Base-by-base conservation (phyloP, 2,329 filamentous ascomycete species). In the Epichloe brachyelytri region DNA sequence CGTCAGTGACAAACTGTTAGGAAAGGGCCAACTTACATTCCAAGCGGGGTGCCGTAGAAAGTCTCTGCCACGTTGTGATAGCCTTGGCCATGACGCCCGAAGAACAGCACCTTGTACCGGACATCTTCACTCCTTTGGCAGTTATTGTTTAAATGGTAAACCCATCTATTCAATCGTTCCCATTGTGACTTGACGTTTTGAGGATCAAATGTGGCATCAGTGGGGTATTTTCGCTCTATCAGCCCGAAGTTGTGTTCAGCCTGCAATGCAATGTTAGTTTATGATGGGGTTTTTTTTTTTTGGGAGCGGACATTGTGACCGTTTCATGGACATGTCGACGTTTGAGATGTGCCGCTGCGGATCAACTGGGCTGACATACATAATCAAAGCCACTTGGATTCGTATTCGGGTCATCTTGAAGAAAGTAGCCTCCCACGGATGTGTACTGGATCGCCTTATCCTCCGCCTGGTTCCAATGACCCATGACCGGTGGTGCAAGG, bases 71-170 rank as follows among this genome's bases (percentile, higher is more conserved):
- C 73, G 56, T 81, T 82, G 56, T 81, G 77, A 57, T 69, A 79
- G 12, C 84, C 84, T 64, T 88, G 76, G 20, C 84, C 85, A 60
- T 88, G 85, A 39, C 85, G 78, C 3, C 78, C 83, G 63, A 86
- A 71, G 64, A 82, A 82, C 33, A 88, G 62, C 10, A 88, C 71
- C 59, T 84, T 83, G 69, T 85, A 87, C 33, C 72, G 67, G 14
- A 75, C 72, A 46, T 69, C 72, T 10, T 64, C 62, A n/a, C 72
- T 62, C 3, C 62, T 58, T 34, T 51, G 48, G 49, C 65, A 64
- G 30, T 62, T 57, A 11, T 56, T 54, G 66, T 83, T 83, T 38
- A 86, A 62, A 22, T 70, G 66, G 19, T 70, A 59, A 30, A 86
- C 72, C 58, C 81, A 80, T 53, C 75, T 63, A 41, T 70, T 68